Percentiles rank a stretch among this genome's conserved stretches.
phyloP scores from a whole-genome alignment of 352 stramenopile genomes.

The Phytophthora crassamura region DNA sequence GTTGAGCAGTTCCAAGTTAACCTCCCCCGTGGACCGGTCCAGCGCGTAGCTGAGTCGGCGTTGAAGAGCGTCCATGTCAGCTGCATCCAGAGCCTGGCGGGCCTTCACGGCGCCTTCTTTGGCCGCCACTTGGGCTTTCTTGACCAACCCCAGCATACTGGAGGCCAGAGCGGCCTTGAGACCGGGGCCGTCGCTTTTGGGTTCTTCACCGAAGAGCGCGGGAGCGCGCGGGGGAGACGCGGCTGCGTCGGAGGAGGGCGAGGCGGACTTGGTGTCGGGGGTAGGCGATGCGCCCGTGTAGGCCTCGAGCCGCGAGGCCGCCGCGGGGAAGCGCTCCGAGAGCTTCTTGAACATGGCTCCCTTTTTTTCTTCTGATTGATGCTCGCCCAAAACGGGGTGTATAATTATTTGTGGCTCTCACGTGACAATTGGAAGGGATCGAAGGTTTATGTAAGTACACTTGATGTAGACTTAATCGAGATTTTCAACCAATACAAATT shows the following conservation, averaged over 20 bases:
- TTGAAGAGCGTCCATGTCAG: constrained; percentile 90
- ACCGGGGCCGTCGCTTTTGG: constrained; percentile 61
- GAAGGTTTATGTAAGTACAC: no score
- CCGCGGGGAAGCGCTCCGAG: constrained; percentile 75
- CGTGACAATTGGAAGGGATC: no score
- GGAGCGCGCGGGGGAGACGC: constrained; percentile 14
- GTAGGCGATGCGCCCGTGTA: constrained; percentile 40
- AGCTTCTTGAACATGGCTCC: constrained; percentile 78
- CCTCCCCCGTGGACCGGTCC: constrained; percentile 76
- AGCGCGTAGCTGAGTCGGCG: constrained; percentile 80
- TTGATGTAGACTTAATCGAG: no score
- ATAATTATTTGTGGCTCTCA: no score
- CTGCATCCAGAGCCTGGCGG: constrained; percentile 79
- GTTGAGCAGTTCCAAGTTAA: constrained; percentile 90
- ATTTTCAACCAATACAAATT: neutral
- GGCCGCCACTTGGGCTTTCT: constrained; percentile 83
- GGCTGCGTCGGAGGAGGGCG: constrained; percentile 28
- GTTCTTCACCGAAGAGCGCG: constrained; percentile 40
- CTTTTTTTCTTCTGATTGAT: neutral
- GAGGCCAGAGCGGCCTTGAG: constrained; percentile 56
- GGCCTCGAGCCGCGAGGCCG: constrained; percentile 73
- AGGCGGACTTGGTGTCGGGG: constrained; percentile 17
- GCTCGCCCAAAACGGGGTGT: neutral
- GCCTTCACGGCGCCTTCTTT: constrained; percentile 83
- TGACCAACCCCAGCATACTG: constrained; percentile 86